Conservation (phyloP, 257 asterid species). For the Marsdenia floribunda region DNA sequence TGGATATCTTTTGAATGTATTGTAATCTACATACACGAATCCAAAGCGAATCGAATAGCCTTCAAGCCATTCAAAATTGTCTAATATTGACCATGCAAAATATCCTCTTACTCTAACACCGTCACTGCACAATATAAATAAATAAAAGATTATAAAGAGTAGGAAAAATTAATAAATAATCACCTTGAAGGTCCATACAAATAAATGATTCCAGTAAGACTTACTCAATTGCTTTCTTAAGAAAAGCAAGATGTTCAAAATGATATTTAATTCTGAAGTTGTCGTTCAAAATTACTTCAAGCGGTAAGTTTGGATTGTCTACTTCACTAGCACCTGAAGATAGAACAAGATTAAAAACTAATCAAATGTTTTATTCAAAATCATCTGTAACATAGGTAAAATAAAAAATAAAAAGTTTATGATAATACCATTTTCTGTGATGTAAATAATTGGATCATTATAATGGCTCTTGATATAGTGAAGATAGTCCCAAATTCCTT, state of each 20-base stretch:
- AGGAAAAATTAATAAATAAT: too few relatives aligned
- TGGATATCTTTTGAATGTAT: constrained; percentile 19
- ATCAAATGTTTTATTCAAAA: too few relatives aligned
- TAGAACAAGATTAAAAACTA: too few relatives aligned
- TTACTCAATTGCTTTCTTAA: constrained; percentile 28
- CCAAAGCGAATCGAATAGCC: constrained; percentile 31
- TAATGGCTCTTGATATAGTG: constrained; percentile 25
- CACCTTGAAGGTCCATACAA: not conserved
- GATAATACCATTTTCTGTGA: constrained; percentile 33
- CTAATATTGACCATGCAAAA: constrained; percentile 33
- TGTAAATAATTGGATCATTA: constrained; percentile 27
- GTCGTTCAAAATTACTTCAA: constrained; percentile 21
- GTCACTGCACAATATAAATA: constrained; percentile 4
- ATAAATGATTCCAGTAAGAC: not conserved
- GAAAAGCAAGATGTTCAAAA: constrained; percentile 19
- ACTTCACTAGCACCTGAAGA: constrained; percentile 22
- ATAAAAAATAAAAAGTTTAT: too few relatives aligned
- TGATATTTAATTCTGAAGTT: constrained; percentile 20
- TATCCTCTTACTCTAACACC: constrained; percentile 28
- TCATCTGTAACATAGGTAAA: not conserved
- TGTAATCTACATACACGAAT: constrained; percentile 21
- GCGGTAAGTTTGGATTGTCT: constrained; percentile 15
- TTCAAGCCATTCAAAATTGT: constrained; percentile 27
- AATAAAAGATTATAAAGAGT: constrained; percentile 7
- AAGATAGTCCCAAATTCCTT: constrained; percentile 26